Conservation (phyloP, 805 yeast species). For the Schwanniomyces sp. region DNA sequence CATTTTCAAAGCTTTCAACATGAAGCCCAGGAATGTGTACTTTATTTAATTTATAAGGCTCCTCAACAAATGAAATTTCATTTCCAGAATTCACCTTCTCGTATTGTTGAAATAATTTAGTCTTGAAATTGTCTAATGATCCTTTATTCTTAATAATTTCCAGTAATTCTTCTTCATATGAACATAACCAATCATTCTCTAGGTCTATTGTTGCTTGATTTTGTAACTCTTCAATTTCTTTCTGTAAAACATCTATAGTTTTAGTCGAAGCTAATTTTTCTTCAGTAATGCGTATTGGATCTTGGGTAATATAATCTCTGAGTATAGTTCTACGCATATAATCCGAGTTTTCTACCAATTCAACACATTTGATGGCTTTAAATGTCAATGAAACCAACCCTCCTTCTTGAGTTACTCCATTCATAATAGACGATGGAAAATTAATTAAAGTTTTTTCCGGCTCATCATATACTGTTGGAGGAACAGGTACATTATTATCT, state of each 20-base stretch:
- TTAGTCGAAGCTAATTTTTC: constrained; percentile 13
- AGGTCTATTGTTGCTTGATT: not conserved
- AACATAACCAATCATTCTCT: constrained; percentile 2
- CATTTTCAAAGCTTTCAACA: constrained; percentile 24
- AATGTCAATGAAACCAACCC: constrained; percentile 42
- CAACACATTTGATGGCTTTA: constrained; percentile 37
- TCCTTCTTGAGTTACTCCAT: constrained; percentile 41
- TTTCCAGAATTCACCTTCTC: constrained; percentile 14
- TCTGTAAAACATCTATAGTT: constrained; percentile 16
- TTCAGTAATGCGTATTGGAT: constrained; percentile 16
- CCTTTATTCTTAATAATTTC: constrained; percentile 13
- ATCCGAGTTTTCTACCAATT: constrained; percentile 35
- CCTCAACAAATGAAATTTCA: constrained; percentile 13
- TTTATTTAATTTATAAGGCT: constrained; percentile 8
- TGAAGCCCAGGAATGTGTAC: constrained; percentile 6
- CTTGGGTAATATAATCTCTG: constrained; percentile 9
- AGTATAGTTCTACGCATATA: constrained; percentile 29
- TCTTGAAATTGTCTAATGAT: constrained; percentile 12
- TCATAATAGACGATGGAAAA: constrained; percentile 32
- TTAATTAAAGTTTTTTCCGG: constrained; percentile 21
- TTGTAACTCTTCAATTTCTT: constrained; percentile 17
- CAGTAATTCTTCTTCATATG: constrained; percentile 10
- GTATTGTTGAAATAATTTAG: constrained; percentile 13
- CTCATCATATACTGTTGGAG: constrained; percentile 12
- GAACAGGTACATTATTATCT: constrained; percentile 6